phyloP scores from a whole-genome alignment of 176 grass and related monocot genomes.

The Juncus effusus region DNA sequence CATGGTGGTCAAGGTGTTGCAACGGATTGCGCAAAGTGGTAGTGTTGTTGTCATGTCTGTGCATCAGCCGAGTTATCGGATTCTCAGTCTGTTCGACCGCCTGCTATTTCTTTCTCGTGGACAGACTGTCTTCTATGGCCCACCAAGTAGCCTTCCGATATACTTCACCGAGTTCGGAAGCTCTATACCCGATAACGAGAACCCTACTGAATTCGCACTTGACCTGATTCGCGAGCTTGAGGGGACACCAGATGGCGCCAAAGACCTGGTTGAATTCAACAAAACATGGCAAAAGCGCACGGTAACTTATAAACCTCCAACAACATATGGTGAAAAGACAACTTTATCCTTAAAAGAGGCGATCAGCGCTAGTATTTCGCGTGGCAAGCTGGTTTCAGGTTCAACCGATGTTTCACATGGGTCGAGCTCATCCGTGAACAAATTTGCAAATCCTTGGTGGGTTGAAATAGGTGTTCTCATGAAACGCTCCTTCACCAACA shows the following conservation, averaged over 20 bases:
- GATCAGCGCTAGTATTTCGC: slow-evolving; percentile 85
- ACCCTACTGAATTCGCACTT: slow-evolving; percentile 89
- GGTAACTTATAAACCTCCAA: slow-evolving; percentile 24
- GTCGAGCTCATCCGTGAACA: slow-evolving; percentile 37
- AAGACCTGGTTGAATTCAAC: slow-evolving; percentile 59
- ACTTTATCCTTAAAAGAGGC: slow-evolving; percentile 64
- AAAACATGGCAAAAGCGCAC: slow-evolving; percentile 53
- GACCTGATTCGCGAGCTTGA: slow-evolving; percentile 91
- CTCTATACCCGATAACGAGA: slow-evolving; percentile 86
- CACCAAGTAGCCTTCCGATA: slow-evolving; percentile 45
- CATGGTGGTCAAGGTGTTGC: slow-evolving; percentile 91
- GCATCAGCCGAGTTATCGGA: slow-evolving; percentile 96
- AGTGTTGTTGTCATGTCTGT: slow-evolving; percentile 97
- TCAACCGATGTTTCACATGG: slow-evolving; percentile 40
- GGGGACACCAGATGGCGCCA: slow-evolving; percentile 46
- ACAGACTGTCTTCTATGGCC: slow-evolving; percentile 81
- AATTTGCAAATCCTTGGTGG: slow-evolving; percentile 95
- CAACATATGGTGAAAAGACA: slow-evolving; percentile 11
- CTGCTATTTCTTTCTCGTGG: slow-evolving; percentile 88
- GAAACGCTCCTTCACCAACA: slow-evolving; percentile 73
- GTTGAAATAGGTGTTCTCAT: slow-evolving; percentile 80
- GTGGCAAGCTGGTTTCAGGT: slow-evolving; percentile 91
- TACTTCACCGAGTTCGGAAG: slow-evolving; percentile 88
- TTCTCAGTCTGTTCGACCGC: slow-evolving; percentile 83
- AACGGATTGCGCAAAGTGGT: slow-evolving; percentile 88